Evolutionary conservation across 805 yeast species (phyloP), one percentile per base, ranked within the genome.

Genomic region (Teunomyces funiuensis): DNA sequence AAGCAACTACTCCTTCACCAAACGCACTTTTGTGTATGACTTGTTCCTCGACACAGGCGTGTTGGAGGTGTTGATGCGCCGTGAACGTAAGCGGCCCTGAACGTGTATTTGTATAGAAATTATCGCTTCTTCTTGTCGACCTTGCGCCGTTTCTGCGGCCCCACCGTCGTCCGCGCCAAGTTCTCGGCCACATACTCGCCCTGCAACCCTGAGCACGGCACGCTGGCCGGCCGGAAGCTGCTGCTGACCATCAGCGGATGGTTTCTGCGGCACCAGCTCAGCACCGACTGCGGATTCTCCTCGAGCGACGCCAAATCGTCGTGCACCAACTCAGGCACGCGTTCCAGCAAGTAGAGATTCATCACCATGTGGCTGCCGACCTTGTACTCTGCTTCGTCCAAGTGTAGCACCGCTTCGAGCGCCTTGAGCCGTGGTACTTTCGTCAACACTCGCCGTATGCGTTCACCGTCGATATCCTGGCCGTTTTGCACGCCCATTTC

Each of bases 11-110:
- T 77, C 82, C 48, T 79, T 77, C 39, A 77, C 78, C 3, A 79
- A 79, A 14, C 66, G 95, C 27, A 72, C 79, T 47, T 83, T 81
- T 53, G 65, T 88, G 11, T 74, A 83, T 52, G 90, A 82, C 31
- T 63, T 85, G 40, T 78, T 86, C 49, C 48, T 61, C 17, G 74
- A 76, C 47, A 67, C 74, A 9, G 66, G 66, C 23, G 65, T 80
- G 33, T 61, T 84, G 56, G 87, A 81, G 44, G 60, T 61, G 9
- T 49, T 81, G 38, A 68, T 79, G 26, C 71, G 66, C 53, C 63
- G 71, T 37, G 79, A 76, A 41, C 61, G 74, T 22, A 68, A 60
- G 42, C 44, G 19, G 20, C 11, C 6, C 13, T 19, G 13, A 28
- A 15, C 25, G 25, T 22, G 25, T 22, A 22, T 22, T 5, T 22